Percentiles rank a stretch among this genome's conserved stretches.
phyloP scores from a whole-genome alignment of 1,284 basidiomycete species.

The Ceratobasidium sp. region DNA sequence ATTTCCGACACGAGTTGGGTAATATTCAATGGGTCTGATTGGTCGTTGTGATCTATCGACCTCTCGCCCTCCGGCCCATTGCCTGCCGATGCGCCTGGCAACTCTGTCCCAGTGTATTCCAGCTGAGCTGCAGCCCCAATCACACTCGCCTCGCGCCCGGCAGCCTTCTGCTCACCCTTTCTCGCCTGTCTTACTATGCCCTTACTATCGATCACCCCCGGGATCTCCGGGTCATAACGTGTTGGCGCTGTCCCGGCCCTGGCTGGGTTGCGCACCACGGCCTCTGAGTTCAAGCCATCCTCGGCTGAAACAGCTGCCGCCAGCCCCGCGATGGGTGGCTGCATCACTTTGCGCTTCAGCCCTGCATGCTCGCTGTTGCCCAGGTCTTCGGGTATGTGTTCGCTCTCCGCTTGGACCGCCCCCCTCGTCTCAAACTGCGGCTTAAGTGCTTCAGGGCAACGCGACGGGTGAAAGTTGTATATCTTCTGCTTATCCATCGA shows the following conservation, averaged over 20 bases:
- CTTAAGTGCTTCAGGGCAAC: conserved; percentile 13
- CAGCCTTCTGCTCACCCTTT: background rate
- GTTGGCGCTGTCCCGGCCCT: background rate
- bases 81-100: background rate
- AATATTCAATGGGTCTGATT: background rate
- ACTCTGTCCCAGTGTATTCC: background rate
- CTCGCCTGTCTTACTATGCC: background rate
- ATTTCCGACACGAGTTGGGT: conserved; percentile 1
- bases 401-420: background rate
- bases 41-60: background rate
- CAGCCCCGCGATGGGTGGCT: background rate
- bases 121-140: background rate
- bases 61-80: conserved; percentile 26
- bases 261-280: background rate
- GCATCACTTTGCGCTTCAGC: background rate
- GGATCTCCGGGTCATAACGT: conserved; percentile 7
- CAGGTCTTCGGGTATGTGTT: background rate
- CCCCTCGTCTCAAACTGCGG: background rate
- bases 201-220: background rate
- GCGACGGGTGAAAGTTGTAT: conserved; percentile 4
- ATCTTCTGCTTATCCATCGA: conserved; percentile 44
- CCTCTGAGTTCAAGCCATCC: background rate
- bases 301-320: background rate
- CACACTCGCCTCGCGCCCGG: too few relatives aligned
- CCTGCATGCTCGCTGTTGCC: background rate